Base-by-base conservation (phyloP, 257 asterid species). In the Gentiana dahurica region DNA sequence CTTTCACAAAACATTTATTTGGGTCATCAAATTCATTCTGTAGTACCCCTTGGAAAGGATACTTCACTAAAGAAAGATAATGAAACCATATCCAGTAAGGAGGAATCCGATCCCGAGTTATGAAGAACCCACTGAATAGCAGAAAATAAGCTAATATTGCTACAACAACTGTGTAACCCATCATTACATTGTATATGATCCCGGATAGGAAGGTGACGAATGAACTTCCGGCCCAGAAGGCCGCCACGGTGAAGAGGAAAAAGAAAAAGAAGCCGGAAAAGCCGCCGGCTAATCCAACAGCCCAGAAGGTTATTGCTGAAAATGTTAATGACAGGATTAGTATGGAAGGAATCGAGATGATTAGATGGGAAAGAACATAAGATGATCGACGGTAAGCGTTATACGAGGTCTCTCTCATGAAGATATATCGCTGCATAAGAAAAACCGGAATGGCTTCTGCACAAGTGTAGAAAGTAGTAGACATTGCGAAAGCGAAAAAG, bases 401-500 rank as follows among this genome's bases (percentile, higher is more conserved):
- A 58, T 78, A 67, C 6, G 81, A 64, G 2, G 84, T 75, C 13
- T 78, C 84, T 44, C 84, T 66, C 84, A 78, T 66, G 78, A 75
- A 78, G 41, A 75, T 75, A 51, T 66, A 72, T 4, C 81, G 67
- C 41, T 78, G 79, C 45, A 68, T 72, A 8, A 78, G 77, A 51
- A 78, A 78, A 3, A 69, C 79, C 1, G 84, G 84, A 12, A 78
- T 65, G 65, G 81, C 84, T 69, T 78, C 84, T 0, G 84, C 81
- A 49, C 81, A 78, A 0, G 79, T 78, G 61, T 78, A 78, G 60
- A 75, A 78, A 1, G 69, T 72, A 34, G 84, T 78, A 34, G 84
- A 78, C 79, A 75, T 78, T 13, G 84, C 81, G 13, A 78, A 75
- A 36, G 81, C 81, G 5, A 75, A 75, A 56, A 78, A 75, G 4